phyloP scores from a whole-genome alignment of 106 monocot species.

The Dioscorea alata region DNA sequence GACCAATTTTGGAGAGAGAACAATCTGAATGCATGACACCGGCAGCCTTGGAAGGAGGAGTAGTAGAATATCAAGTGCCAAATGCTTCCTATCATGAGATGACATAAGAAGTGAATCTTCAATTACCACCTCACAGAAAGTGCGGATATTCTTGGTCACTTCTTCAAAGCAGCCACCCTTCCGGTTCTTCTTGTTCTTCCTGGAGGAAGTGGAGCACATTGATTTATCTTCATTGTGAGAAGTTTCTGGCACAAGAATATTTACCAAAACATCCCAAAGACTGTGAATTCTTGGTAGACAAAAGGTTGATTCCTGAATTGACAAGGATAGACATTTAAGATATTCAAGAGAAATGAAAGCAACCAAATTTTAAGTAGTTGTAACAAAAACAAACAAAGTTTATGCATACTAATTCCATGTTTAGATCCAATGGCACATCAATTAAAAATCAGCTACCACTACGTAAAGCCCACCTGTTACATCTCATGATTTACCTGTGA shows the following conservation, averaged over 20 bases:
- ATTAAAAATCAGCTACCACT: too few species aligned
- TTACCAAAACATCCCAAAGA: slow-evolving; percentile 60
- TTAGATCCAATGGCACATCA: too few species aligned
- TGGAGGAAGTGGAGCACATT: slow-evolving; percentile 18
- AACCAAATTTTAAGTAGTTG: too few species aligned
- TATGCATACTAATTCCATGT: too few species aligned
- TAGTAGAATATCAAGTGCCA: slow-evolving; percentile 67
- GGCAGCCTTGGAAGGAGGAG: slow-evolving; percentile 69
- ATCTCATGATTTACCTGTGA: too few species aligned
- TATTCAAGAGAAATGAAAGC: too few species aligned
- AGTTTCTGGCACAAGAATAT: slow-evolving; percentile 48
- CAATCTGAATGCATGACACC: slow-evolving; percentile 41
- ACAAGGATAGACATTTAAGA: neutral
- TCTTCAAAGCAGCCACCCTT: slow-evolving; percentile 61
- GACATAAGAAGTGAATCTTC: slow-evolving; percentile 78
- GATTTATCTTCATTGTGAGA: slow-evolving; percentile 28
- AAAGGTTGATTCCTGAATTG: slow-evolving; percentile 77
- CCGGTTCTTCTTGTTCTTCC: slow-evolving; percentile 67
- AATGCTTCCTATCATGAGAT: slow-evolving; percentile 93
- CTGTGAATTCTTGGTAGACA: slow-evolving; percentile 86
- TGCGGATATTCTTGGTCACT: slow-evolving; percentile 37
- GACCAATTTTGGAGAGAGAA: slow-evolving; percentile 80
- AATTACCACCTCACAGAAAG: slow-evolving; percentile 76
- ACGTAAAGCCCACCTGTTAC: too few species aligned
- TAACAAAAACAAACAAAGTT: too few species aligned